Evolutionary conservation across 345 rosid species (phyloP).

Genomic region (Murraya koenigii): DNA sequence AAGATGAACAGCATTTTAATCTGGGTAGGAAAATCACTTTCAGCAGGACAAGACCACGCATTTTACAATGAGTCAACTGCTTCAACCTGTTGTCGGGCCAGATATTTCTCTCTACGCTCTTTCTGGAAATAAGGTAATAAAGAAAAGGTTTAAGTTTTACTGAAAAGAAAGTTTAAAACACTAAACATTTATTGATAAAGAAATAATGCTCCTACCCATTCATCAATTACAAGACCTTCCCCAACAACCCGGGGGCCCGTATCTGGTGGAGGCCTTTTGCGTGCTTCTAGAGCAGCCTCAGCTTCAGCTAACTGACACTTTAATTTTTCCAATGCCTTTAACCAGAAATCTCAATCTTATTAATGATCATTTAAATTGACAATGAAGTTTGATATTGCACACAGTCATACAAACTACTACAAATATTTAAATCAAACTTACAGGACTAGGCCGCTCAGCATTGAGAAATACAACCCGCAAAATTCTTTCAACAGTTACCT

Average conservation of each 20-base stretch:
- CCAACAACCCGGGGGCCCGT: slow-evolving; percentile 75
- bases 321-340: slow-evolving; percentile 74
- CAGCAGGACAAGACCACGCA: background rate
- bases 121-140: slow-evolving; percentile 45
- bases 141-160: background rate
- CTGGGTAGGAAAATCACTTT: background rate
- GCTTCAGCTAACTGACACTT: slow-evolving; percentile 87
- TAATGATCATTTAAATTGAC: background rate
- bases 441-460: slow-evolving; percentile 66
- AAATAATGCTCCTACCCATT: slow-evolving; percentile 62
- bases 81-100: slow-evolving; percentile 84
- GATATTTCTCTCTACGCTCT: slow-evolving; percentile 92
- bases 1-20: background rate
- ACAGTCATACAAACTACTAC: background rate
- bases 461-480: slow-evolving; percentile 79
- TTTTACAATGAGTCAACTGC: slow-evolving; percentile 35
- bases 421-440: slow-evolving; percentile 33
- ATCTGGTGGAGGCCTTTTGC: slow-evolving; percentile 84
- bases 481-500: slow-evolving; percentile 74
- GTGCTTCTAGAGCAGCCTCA: slow-evolving; percentile 84
- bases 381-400: background rate
- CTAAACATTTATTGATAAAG: background rate
- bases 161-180: background rate
- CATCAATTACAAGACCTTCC: slow-evolving; percentile 95
- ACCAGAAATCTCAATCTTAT: slow-evolving; percentile 9